Evolutionary conservation across 768 basidiomycete genomes (phyloP), one percentile per base, ranked within the genome.

Genomic region (Leccinum variicolor): DNA sequence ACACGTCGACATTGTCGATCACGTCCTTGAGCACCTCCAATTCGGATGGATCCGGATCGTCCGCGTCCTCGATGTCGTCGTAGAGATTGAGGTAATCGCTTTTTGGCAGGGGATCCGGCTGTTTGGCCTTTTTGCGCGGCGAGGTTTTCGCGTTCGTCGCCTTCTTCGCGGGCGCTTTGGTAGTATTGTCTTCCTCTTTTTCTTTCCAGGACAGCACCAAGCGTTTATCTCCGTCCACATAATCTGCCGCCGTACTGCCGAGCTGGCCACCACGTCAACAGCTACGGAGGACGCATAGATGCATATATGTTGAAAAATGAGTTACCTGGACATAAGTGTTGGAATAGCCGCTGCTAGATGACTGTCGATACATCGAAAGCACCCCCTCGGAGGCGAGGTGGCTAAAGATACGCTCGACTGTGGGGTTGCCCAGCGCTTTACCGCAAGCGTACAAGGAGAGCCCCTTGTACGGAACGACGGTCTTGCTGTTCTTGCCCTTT

Each of bases 341-440:
- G 43, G 80, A 79, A 68, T 73, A 88, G 10, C 83, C 81, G n/a
- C 69, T 64, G 54, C 79, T 39, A 48, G 76, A 78, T 19, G 73
- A 72, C 31, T 79, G 72, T n/a, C 81, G 77, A 49, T 80, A 76
- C 48, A 75, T 75, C 5, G 64, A 62, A 41, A 93, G 69, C 17
- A 81, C 75, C 6, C 83, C 78, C 55, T 82, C 72, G 26, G 76
- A 74, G 21, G 80, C 60, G 14, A 92, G 76, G 25, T 78, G 77
- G 61, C 80, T 79, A 63, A 93, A 77, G 58, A 92, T 75, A 9
- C 87, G 79, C 48, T 94, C 92, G 10, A 83, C 63, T 45, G 88
- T 77, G 36, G 82, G 81, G 5, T 76, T 73, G 2, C 76, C 70
- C 45, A 86, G 62, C 10, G 79, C 64, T 62, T 77, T 77, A 29